phyloP scores from a whole-genome alignment of 2,329 filamentous ascomycete genomes.

The Fusarium camptoceras region DNA sequence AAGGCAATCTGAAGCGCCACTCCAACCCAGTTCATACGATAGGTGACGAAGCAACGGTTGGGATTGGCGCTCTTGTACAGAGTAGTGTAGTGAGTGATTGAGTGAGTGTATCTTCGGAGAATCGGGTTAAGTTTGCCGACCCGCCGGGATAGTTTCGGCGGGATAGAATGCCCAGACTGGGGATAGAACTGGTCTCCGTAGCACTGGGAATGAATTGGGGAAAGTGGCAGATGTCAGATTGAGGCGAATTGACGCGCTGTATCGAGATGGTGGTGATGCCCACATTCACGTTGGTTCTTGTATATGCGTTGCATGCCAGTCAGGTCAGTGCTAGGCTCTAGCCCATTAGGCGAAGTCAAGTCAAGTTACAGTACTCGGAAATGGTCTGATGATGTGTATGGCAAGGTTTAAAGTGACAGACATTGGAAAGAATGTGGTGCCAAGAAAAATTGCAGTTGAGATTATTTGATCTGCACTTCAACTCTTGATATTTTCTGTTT shows the following conservation, averaged over 20 bases:
- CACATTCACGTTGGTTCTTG: background rate
- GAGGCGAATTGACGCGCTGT: background rate
- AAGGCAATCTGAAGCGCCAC: background rate
- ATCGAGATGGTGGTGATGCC: background rate
- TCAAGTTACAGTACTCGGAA: background rate
- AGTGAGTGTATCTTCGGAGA: background rate
- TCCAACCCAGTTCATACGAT: background rate
- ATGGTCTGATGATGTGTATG: conserved; percentile 17
- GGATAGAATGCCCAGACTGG: background rate
- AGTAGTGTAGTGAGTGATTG: no score
- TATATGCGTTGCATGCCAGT: background rate
- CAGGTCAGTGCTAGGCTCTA: background rate
- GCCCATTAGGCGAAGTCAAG: background rate
- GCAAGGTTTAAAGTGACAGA: background rate
- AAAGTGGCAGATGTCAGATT: conserved; percentile 4
- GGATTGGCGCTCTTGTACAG: background rate
- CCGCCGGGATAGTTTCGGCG: background rate
- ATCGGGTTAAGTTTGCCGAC: conserved; percentile 2
- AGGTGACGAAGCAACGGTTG: background rate
- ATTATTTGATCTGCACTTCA: conserved; percentile 2
- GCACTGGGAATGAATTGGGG: background rate
- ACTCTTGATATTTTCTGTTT: background rate
- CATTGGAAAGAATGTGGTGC: background rate
- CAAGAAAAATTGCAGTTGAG: background rate
- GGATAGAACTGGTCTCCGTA: conserved; percentile 12